Conservation (phyloP, 2,329 filamentous ascomycete genomes). For the Verticillium albo-atrum region DNA sequence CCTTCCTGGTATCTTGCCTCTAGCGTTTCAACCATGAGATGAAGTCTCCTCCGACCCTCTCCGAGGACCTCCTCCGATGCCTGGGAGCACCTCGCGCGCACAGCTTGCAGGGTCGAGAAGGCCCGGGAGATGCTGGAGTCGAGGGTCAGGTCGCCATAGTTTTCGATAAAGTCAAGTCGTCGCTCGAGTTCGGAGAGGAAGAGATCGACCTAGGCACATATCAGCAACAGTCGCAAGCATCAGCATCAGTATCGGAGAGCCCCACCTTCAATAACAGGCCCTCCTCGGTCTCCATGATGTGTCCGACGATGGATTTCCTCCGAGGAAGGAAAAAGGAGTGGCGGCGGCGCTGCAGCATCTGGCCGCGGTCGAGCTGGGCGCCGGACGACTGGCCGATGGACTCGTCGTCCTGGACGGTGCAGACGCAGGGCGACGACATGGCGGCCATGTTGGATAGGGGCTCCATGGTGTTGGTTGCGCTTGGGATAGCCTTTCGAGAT, state of each 20-base stretch:
- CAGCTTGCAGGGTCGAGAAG: slow-evolving; percentile 79
- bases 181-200: slow-evolving; percentile 84
- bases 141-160: slow-evolving; percentile 76
- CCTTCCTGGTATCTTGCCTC: slow-evolving; percentile 86
- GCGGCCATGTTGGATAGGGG: slow-evolving; percentile 26
- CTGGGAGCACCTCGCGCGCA: slow-evolving; percentile 82
- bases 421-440: slow-evolving; percentile 31
- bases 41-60: slow-evolving; percentile 75
- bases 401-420: slow-evolving; percentile 26
- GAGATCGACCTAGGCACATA: slow-evolving; percentile 57
- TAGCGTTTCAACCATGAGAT: slow-evolving; percentile 87
- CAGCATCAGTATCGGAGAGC: slow-evolving; percentile 5
- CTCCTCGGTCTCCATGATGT: slow-evolving; percentile 60
- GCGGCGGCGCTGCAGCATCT: slow-evolving; percentile 38
- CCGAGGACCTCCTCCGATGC: slow-evolving; percentile 89
- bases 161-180: slow-evolving; percentile 82
- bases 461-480: slow-evolving; percentile 5
- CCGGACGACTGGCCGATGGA: slow-evolving; percentile 35
- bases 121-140: slow-evolving; percentile 82
- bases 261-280: slow-evolving; percentile 52
- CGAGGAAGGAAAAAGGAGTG: slow-evolving; percentile 55
- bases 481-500: neutral
- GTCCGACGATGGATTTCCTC: slow-evolving; percentile 54
- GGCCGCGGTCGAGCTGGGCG: slow-evolving; percentile 26
- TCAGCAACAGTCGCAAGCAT: slow-evolving; percentile 5